Evolutionary conservation across 352 stramenopile genomes (phyloP), one percentile per base, ranked within the genome.

Genomic region (Globisporangium emineosum): DNA sequence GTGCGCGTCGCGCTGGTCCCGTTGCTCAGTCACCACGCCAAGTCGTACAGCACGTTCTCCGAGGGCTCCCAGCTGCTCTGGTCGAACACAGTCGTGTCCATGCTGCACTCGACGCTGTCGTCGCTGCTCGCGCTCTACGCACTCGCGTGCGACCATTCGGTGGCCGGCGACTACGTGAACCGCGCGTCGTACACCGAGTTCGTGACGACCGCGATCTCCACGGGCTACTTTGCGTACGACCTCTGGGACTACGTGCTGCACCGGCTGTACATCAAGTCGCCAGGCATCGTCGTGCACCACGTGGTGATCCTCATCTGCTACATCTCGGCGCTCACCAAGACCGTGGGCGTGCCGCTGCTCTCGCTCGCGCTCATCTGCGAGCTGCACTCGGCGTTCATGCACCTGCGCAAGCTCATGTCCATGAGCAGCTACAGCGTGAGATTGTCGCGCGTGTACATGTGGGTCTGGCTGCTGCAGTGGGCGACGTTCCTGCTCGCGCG

Each of bases 201-300:
- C 42, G 57, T 88, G n/a, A 79, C 84, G 17, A 91, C 78, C 0
- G 77, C 77, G 21, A 64, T 91, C 42, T 93, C 84, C 27, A 89
- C 80, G 73, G 64, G 84, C 17, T 93, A 93, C 65, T 93, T 93
- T 67, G 81, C 78, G n/a, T 91, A 93, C 58, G 84, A 93, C 54
- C 77, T 91, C 55, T 89, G 80, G 78, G 84, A 93, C 65, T 93
- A 83, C 43, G 66, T 90, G 69, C 71, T 91, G 29, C 79, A 93
- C 45, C 69, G 79, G 0, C 65, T 93, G 40, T 90, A 93, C 64
- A 72, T 88, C 69, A 91, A 91, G 65, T 72, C 81, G 0, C 80
- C 81, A 9, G 77, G 76, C 29, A 89, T 93, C 60, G 71, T 93
- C 29, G 58, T 80, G 30, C 84, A 93, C 62, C 84, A 93, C 69